Percentiles rank a stretch among this genome's conserved stretches.
phyloP scores from a whole-genome alignment of 2,329 filamentous ascomycete species.

The Berkeleyomyces basicola region DNA sequence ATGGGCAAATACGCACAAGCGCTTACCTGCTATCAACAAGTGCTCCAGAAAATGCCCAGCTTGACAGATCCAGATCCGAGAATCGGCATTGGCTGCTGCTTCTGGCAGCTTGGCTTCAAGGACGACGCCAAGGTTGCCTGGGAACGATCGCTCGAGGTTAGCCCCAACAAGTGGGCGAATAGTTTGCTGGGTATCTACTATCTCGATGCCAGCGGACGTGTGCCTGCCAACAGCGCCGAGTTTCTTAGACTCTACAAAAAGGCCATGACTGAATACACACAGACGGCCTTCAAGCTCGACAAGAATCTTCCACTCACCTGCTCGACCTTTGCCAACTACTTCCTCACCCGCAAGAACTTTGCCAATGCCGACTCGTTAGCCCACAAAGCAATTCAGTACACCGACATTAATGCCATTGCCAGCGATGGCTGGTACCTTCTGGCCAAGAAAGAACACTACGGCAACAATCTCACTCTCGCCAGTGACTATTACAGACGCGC shows the following conservation, averaged over 20 bases:
- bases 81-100: slow-evolving; percentile 89
- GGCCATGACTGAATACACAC: slow-evolving; percentile 86
- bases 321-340: slow-evolving; percentile 79
- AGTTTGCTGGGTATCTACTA: slow-evolving; percentile 83
- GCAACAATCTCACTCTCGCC: slow-evolving; percentile 57
- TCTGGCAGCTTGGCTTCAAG: slow-evolving; percentile 92
- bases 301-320: slow-evolving; percentile 82
- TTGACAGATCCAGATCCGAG: slow-evolving; percentile 86
- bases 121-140: slow-evolving; percentile 82
- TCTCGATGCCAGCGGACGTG: slow-evolving; percentile 68
- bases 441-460: slow-evolving; percentile 78
- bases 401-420: slow-evolving; percentile 88
- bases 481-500: slow-evolving; percentile 77
- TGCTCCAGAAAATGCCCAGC: slow-evolving; percentile 69
- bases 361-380: slow-evolving; percentile 71
- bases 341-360: slow-evolving; percentile 66
- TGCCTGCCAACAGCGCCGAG: slow-evolving; percentile 66
- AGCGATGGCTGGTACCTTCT: slow-evolving; percentile 96
- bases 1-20: slow-evolving; percentile 75
- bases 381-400: slow-evolving; percentile 85
- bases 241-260: slow-evolving; percentile 79
- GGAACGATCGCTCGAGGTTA: slow-evolving; percentile 72
- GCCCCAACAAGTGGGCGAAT: slow-evolving; percentile 70
- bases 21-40: slow-evolving; percentile 70
- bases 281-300: slow-evolving; percentile 85